Percentiles rank a stretch among this genome's conserved stretches.
phyloP scores from a whole-genome alignment of 78 protist genomes.

The Dictyostelium brefeldianum region DNA sequence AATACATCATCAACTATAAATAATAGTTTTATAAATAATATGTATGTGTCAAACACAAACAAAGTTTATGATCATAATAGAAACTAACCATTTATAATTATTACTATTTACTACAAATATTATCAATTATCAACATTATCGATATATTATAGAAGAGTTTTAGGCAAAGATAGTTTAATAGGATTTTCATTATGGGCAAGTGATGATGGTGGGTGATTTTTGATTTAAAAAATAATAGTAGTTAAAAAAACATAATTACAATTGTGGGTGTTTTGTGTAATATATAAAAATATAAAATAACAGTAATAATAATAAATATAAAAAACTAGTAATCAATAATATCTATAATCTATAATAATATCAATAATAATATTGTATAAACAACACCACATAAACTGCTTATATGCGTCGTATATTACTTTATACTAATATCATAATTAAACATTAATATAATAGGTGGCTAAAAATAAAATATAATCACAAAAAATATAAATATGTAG shows the following conservation, averaged over 20 bases:
- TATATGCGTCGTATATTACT: too few relatives aligned
- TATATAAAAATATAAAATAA: not conserved
- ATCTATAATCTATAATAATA: not conserved
- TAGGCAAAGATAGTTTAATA: not conserved
- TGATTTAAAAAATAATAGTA: not conserved
- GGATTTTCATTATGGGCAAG: conserved; percentile 16
- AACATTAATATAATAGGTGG: not conserved
- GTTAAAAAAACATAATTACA: not conserved
- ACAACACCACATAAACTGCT: not conserved
- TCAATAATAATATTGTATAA: not conserved
- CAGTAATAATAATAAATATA: not conserved
- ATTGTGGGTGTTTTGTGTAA: too few relatives aligned
- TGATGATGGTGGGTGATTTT: conserved; percentile 62
- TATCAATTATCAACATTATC: not conserved
- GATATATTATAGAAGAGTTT: not conserved
- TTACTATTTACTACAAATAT: too few relatives aligned
- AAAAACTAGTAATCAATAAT: not conserved
- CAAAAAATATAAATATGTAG: not conserved
- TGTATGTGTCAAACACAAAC: too few relatives aligned
- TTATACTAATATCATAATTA: not conserved
- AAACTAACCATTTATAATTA: too few relatives aligned
- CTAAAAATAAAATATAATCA: not conserved
- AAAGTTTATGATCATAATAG: too few relatives aligned
- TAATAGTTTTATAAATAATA: not conserved
- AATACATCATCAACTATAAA: not conserved